Evolutionary conservation across 2,329 filamentous ascomycete genomes (phyloP).

Genomic region (Neofusicoccum sp.): DNA sequence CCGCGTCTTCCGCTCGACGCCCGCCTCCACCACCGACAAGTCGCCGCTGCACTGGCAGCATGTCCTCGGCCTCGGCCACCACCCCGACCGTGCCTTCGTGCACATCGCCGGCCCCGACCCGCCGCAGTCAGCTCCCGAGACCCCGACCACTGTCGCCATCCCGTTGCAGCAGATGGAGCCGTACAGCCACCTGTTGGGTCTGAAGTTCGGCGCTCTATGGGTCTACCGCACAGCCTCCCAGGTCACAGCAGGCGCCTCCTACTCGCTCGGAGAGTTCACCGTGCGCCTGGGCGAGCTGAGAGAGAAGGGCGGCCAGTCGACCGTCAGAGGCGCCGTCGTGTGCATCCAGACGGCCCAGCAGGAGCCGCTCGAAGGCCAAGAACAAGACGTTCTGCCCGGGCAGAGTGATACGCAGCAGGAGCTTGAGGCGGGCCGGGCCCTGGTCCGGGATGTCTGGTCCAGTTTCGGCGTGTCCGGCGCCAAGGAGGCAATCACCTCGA

Average conservation of each 20-base stretch:
- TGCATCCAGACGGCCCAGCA: slow-evolving; percentile 17
- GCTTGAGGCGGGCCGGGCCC: slow-evolving; percentile 18
- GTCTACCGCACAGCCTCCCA: slow-evolving; percentile 15
- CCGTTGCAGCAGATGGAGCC: slow-evolving; percentile 21
- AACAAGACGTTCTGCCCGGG: background rate
- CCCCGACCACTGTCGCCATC: slow-evolving; percentile 20
- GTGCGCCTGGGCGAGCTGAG: slow-evolving; percentile 25
- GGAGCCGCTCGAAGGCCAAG: background rate
- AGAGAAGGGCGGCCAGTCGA: slow-evolving; percentile 16
- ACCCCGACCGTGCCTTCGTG: slow-evolving; percentile 20
- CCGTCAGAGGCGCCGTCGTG: slow-evolving; percentile 21
- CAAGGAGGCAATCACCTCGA: slow-evolving; percentile 20
- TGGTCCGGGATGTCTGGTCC: slow-evolving; percentile 23
- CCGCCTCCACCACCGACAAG: slow-evolving; percentile 24
- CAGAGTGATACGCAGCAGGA: background rate
- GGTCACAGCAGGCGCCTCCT: slow-evolving; percentile 21
- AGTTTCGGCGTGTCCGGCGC: slow-evolving; percentile 18
- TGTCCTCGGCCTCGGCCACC: slow-evolving; percentile 21
- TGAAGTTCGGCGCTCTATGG: slow-evolving; percentile 25
- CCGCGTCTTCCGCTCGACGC: slow-evolving; percentile 37
- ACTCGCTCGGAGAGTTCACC: slow-evolving; percentile 21
- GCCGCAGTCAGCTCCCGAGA: background rate
- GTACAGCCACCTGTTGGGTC: slow-evolving; percentile 20
- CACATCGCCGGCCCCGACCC: slow-evolving; percentile 5
- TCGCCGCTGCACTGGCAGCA: slow-evolving; percentile 23